Base-by-base conservation (phyloP, 2,329 filamentous ascomycete genomes). In the Nemania abortiva region DNA sequence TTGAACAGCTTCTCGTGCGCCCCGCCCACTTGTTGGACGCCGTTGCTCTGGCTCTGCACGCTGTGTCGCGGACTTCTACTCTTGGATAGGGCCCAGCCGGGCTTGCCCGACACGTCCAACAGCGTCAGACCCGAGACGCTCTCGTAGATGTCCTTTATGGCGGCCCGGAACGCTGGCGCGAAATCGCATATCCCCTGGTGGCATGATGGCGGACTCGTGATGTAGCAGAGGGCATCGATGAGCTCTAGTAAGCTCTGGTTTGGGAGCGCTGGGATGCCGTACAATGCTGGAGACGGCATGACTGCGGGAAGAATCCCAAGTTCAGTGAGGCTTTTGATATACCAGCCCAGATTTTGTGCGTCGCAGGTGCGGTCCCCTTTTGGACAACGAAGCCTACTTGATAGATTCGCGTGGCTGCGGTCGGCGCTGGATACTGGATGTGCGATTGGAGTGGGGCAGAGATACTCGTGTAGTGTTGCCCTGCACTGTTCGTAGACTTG, bases 331-430 rank as follows among this genome's bases (percentile, higher is more conserved):
- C 83, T 77, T n/a, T 86, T 78, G 82, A 88, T 85, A 39, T 87
- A 73, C 85, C 85, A 88, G 2, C 86, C 86, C 0, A 88, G 78
- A 62, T 86, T 87, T 0, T 82, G 82, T 0, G 85, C 84, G 69
- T 88, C 86, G 63, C 86, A 88, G 73, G 79, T 77, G 63, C 84
- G 84, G 63, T 81, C 84, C 0, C 84, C 84, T 65, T 81, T 85
- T 18, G 85, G 84, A 65, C 86, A 88, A 39, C 86, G 81, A 2
- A 85, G 80, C 0, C 75, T 78, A 37, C 78, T 81, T 1, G 80
- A 82, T 18, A 7, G n/a, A 13, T 20, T 39, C 6, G 31, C 42
- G 18, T 59, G 50, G 2, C 47, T 34, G 6, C n/a, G 1, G 15
- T 52, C 31, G 37, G 45, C 45, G 60, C 24, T 37, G 42, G 55